Evolutionary conservation across 169 alveolate species (phyloP).

Genomic region (Eimeria sp.): DNA sequence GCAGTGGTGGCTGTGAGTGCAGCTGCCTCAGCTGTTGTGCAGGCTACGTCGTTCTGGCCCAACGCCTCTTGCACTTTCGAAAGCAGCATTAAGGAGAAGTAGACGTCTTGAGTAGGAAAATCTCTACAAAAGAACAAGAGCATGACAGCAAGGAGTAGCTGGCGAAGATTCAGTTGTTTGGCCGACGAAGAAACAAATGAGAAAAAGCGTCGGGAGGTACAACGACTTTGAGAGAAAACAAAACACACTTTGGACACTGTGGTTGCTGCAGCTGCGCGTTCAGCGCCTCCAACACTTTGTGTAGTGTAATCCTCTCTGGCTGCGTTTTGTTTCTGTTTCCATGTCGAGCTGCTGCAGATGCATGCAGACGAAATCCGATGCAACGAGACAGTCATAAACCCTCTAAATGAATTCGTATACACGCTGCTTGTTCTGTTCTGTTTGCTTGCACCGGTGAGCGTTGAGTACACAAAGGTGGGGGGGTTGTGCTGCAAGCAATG

Average conservation of each 20-base stretch:
- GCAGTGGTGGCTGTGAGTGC: neutral
- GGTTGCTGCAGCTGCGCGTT: neutral
- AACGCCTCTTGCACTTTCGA: conserved; percentile 40
- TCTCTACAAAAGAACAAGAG: neutral
- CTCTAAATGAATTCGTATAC: no score
- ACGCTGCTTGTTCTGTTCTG: neutral
- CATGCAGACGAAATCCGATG: neutral
- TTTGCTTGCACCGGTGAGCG: neutral
- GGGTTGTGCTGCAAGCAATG: neutral
- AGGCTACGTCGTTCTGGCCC: conserved; percentile 8
- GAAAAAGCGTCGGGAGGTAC: neutral
- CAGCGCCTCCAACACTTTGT: conserved; percentile 28
- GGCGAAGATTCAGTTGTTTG: neutral
- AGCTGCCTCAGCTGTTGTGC: conserved; percentile 41
- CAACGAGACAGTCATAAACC: neutral
- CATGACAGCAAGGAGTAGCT: neutral
- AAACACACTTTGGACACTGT: neutral
- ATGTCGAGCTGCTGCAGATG: neutral
- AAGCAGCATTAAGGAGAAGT: conserved; percentile 38
- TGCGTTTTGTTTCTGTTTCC: neutral
- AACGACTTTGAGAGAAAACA: neutral
- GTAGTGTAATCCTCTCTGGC: neutral
- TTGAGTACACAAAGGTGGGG: neutral
- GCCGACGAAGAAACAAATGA: neutral
- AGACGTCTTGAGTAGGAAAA: conserved; percentile 42